Percentiles rank a stretch among this genome's conserved stretches.
phyloP scores from a whole-genome alignment of 2,329 filamentous ascomycete species.

The Fusarium sp. region DNA sequence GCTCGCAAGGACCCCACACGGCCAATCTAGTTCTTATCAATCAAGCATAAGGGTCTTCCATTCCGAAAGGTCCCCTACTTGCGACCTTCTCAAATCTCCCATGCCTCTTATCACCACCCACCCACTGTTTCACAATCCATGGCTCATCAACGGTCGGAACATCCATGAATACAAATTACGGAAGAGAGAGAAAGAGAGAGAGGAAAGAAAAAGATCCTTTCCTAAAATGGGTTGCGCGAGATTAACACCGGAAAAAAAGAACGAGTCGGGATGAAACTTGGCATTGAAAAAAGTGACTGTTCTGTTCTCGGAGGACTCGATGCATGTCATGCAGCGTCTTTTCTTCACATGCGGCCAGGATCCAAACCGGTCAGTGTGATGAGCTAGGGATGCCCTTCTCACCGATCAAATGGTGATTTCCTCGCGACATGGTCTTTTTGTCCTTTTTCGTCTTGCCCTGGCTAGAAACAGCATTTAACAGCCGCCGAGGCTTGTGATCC shows the following conservation, averaged over 20 bases:
- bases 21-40: neutral
- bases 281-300: neutral
- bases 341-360: conserved; percentile 16
- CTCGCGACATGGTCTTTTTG: neutral
- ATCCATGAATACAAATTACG: neutral
- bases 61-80: neutral
- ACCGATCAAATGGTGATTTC: neutral
- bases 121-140: neutral
- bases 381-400: neutral
- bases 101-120: neutral
- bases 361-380: conserved; percentile 15
- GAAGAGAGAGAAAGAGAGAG: neutral
- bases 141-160: neutral
- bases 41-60: neutral
- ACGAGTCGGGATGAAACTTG: neutral
- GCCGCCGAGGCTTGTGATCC: conserved; percentile 19
- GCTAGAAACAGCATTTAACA: neutral
- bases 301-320: neutral
- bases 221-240: neutral
- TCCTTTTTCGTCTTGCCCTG: neutral
- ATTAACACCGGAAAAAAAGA: neutral
- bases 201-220: neutral
- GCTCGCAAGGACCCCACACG: conserved; percentile 8
- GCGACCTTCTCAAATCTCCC: neutral
- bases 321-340: conserved; percentile 12